phyloP scores from a whole-genome alignment of 176 grass and related monocot species.

The Pontederia paniculata region DNA sequence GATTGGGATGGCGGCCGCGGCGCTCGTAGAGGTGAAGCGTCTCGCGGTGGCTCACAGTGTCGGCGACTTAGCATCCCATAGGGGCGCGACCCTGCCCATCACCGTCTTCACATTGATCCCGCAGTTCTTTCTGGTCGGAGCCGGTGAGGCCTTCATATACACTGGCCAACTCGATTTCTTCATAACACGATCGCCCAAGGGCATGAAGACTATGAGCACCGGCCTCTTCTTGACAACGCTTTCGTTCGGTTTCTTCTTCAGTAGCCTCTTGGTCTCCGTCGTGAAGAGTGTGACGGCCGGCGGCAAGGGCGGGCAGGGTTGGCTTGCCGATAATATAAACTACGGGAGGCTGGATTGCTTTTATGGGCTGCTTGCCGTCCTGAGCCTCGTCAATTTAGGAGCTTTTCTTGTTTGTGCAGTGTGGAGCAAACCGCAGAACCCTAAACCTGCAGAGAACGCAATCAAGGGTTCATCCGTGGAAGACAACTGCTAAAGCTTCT shows the following conservation, averaged over 20 bases:
- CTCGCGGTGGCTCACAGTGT: slow-evolving; percentile 21
- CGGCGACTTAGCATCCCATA: not conserved
- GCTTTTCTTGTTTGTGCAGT: slow-evolving; percentile 40
- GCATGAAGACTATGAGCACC: slow-evolving; percentile 94
- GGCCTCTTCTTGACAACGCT: slow-evolving; percentile 65
- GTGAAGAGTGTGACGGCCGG: slow-evolving; percentile 30
- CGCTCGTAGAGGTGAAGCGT: slow-evolving; percentile 36
- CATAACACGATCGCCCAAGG: slow-evolving; percentile 70
- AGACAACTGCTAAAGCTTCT: slow-evolving; percentile 4
- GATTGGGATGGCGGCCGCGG: slow-evolving; percentile 44
- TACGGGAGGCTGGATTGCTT: slow-evolving; percentile 66
- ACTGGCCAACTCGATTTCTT: slow-evolving; percentile 87
- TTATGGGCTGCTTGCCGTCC: slow-evolving; percentile 48
- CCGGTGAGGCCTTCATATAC: slow-evolving; percentile 78
- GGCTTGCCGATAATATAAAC: slow-evolving; percentile 62
- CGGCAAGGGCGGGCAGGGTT: slow-evolving; percentile 20
- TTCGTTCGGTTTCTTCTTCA: slow-evolving; percentile 71
- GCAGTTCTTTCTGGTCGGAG: slow-evolving; percentile 72
- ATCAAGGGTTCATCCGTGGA: not conserved
- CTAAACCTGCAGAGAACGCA: not conserved
- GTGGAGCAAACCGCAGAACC: slow-evolving; percentile 10
- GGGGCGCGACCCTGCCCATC: slow-evolving; percentile 28
- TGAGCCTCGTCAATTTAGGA: slow-evolving; percentile 40
- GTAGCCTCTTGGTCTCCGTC: slow-evolving; percentile 62
- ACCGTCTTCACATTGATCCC: slow-evolving; percentile 60